Conservation (phyloP, 2,329 filamentous ascomycete species). For the Byssochlamys sp. region DNA sequence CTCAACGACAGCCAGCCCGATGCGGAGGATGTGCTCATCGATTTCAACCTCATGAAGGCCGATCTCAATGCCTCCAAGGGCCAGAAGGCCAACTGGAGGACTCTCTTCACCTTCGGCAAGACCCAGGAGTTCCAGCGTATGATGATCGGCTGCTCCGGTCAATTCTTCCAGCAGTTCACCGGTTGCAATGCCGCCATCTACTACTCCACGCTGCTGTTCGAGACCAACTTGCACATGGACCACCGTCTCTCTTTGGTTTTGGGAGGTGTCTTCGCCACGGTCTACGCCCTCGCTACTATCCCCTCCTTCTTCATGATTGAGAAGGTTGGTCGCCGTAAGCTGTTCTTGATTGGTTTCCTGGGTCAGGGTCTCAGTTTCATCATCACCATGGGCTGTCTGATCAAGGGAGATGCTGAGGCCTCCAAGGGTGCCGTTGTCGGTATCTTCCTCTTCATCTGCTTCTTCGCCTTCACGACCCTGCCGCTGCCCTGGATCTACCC, state of each 20-base stretch:
- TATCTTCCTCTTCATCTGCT: slow-evolving; percentile 57
- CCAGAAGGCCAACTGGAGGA: no score
- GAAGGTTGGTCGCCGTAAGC: slow-evolving; percentile 26
- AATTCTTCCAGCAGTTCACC: slow-evolving; percentile 40
- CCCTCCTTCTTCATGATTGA: slow-evolving; percentile 41
- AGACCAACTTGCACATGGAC: slow-evolving; percentile 33
- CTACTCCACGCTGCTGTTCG: slow-evolving; percentile 40
- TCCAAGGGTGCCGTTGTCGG: slow-evolving; percentile 16
- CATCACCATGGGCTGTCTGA: slow-evolving; percentile 15
- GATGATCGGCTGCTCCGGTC: slow-evolving; percentile 30
- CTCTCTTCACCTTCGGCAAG: slow-evolving; percentile 16
- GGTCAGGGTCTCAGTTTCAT: slow-evolving; percentile 20
- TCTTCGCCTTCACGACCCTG: slow-evolving; percentile 54
- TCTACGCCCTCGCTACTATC: slow-evolving; percentile 34
- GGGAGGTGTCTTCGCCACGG: slow-evolving; percentile 44
- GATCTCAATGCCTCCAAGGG: no score
- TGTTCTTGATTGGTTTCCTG: slow-evolving; percentile 13
- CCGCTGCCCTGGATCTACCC: slow-evolving; percentile 48
- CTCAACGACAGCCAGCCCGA: no score
- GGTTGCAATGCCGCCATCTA: slow-evolving; percentile 45
- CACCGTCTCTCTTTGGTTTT: slow-evolving; percentile 41
- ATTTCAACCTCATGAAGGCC: slow-evolving; percentile 37
- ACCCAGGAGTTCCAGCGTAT: slow-evolving; percentile 33
- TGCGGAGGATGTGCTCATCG: slow-evolving; percentile 21
- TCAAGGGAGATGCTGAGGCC: slow-evolving; percentile 6